Percentiles rank a stretch among this genome's conserved stretches.
Evolutionary conservation across 371 early-diverging fungal genomes (phyloP).

Genomic region (Haplosporangium sp.): DNA sequence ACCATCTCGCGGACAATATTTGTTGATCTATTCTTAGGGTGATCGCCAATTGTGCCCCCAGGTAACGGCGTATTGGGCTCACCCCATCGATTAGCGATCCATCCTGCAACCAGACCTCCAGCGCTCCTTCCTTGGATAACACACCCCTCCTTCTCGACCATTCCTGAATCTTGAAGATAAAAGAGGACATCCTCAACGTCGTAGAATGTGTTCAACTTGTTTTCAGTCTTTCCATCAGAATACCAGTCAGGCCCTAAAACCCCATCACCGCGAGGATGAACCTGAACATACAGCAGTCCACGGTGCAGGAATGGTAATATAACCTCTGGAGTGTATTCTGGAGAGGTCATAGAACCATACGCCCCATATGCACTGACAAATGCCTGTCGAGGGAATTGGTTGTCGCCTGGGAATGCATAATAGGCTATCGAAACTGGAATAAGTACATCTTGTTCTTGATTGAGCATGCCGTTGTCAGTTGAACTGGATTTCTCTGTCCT

Average conservation of each 20-base stretch:
- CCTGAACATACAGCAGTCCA: constrained; percentile 56
- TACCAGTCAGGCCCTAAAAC: constrained; percentile 66
- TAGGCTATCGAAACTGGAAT: constrained; percentile 43
- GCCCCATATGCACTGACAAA: constrained; percentile 66
- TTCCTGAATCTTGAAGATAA: constrained; percentile 36
- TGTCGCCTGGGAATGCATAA: constrained; percentile 12
- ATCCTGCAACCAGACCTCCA: constrained; percentile 65
- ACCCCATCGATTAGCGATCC: constrained; percentile 54
- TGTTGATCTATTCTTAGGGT: not conserved
- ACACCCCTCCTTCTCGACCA: constrained; percentile 41
- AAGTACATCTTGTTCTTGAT: not conserved
- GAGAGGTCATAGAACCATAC: constrained; percentile 60
- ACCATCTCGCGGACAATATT: constrained; percentile 55
- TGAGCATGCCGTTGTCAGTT: not conserved
- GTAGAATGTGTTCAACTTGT: constrained; percentile 60
- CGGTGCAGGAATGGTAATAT: constrained; percentile 59
- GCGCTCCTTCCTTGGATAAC: constrained; percentile 65
- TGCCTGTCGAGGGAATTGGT: constrained; percentile 28
- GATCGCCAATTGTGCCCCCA: not conserved
- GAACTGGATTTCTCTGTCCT: not conserved
- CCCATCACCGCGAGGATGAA: constrained; percentile 69
- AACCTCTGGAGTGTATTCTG: constrained; percentile 39
- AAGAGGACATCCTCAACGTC: constrained; percentile 61
- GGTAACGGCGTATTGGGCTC: constrained; percentile 7
- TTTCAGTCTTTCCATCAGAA: constrained; percentile 54